Evolutionary conservation across 306 rosid genomes (phyloP), one percentile per base, ranked within the genome.

Genomic region (Herpetospermum pedunculosum): DNA sequence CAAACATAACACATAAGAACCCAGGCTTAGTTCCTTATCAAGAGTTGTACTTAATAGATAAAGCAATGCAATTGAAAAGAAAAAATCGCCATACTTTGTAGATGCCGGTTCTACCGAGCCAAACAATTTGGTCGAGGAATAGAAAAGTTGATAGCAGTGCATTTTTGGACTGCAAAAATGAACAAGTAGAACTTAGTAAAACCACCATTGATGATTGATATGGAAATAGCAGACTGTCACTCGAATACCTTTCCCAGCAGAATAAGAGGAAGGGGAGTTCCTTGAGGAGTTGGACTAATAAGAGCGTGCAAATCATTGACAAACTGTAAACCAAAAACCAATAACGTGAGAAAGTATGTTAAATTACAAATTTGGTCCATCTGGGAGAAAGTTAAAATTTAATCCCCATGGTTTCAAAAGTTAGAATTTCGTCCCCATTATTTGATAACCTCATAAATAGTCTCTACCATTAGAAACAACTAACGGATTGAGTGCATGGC

Each of bases 81-180:
- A 75, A 75, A 29, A 64, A 67, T 1, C 7, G 68, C 28, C 8
- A 19, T 80, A 93, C 97, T 92, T 93, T 77, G 65, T 87, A 77
- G 75, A 93, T 89, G 46, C 97, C 98, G 0, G 93, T 40, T 83
- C 96, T 90, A 30, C 98, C 89, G 21, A 90, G 96, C 98, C 98
- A 93, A 74, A 88, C 97, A 67, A 93, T 77, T 93, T 93, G 98
- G 85, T 93, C 98, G 28, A 90, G 98, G 83, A 93, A 85, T 75
- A 93, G 90, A 88, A 93, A 93, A 69, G 97, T 90, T 75, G 98
- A 88, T 67, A 93, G 80, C 69, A 90, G 80, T 28, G 96, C 93
- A 68, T 93, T 89, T 87, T 93, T 93, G 74, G 96, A 90, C 98
- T 93, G 89, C 23, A 64, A 71, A 29, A 62, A 50, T 6, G 53